These are phyloP conservation scores for Acanthamoeba culbertsoni DNA, from an alignment of 208 protist genomes.

Conservation along the genomic window DNA sequence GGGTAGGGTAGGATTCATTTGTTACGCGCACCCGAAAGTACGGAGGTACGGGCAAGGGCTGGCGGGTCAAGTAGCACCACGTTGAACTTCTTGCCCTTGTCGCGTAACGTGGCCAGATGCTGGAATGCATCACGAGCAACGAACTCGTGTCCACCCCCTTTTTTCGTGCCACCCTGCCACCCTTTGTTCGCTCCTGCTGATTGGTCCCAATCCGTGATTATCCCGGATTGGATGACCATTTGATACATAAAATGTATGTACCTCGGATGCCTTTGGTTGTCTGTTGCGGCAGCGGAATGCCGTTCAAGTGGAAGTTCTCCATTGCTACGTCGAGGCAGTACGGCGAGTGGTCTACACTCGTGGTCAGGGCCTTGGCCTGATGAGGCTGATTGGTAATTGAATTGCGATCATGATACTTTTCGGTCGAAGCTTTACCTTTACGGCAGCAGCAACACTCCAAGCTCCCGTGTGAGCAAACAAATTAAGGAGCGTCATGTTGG, in stretches of 20 bases:
- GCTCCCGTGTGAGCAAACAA: not conserved
- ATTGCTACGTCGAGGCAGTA: not conserved
- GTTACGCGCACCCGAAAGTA: not conserved
- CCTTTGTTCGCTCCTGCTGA: not conserved
- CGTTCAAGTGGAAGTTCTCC: not conserved
- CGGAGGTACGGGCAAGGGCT: not conserved
- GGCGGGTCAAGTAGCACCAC: not conserved
- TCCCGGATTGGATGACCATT: not conserved
- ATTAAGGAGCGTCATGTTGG: not conserved
- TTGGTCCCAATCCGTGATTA: not conserved
- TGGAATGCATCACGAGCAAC: not conserved
- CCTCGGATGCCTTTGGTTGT: not conserved
- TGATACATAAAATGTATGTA: not conserved
- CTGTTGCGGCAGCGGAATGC: not conserved
- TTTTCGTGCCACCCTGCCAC: not conserved
- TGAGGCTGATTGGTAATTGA: not conserved
- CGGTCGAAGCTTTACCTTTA: not conserved
- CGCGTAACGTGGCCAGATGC: not conserved
- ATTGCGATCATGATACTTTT: not conserved
- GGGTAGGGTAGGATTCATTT: too few species aligned
- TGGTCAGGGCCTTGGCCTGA: not conserved
- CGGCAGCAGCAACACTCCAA: not conserved
- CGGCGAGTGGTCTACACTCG: not conserved
- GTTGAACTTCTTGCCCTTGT: not conserved
- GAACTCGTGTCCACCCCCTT: not conserved